Evolutionary conservation across 805 yeast species (phyloP).

Genomic region (Yamadazyma ubonensis): DNA sequence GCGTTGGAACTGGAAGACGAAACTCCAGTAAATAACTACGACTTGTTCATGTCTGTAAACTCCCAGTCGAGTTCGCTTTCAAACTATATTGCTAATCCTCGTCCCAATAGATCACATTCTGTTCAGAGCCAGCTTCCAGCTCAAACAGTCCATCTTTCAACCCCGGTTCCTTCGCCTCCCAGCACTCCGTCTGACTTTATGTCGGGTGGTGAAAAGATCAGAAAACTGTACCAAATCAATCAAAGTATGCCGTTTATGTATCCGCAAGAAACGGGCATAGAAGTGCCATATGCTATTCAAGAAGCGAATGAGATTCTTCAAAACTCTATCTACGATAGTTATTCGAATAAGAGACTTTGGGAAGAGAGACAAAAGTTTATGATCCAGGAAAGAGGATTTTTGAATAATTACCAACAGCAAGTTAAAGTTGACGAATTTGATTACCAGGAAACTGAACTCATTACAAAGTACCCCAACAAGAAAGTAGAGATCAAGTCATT

Average conservation of each 20-base stretch:
- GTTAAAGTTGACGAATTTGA: constrained; percentile 24
- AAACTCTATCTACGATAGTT: constrained; percentile 60
- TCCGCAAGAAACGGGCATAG: constrained; percentile 45
- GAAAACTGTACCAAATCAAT: constrained; percentile 62
- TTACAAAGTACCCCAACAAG: constrained; percentile 33
- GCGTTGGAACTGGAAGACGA: too few relatives aligned
- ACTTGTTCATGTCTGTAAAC: constrained; percentile 38
- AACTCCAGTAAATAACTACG: too few relatives aligned
- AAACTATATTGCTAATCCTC: constrained; percentile 58
- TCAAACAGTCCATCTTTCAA: constrained; percentile 68
- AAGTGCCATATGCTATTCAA: constrained; percentile 68
- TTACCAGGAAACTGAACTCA: constrained; percentile 21
- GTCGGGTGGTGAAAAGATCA: constrained; percentile 48
- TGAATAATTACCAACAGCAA: constrained; percentile 19
- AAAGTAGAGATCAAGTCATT: constrained; percentile 41
- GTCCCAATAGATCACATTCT: constrained; percentile 48
- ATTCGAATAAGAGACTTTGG: constrained; percentile 71
- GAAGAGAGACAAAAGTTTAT: constrained; percentile 68
- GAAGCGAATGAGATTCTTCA: constrained; percentile 76
- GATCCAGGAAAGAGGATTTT: constrained; percentile 64
- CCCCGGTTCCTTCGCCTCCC: constrained; percentile 87
- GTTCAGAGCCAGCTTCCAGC: constrained; percentile 47
- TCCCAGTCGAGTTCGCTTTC: constrained; percentile 53
- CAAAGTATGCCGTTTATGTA: constrained; percentile 65
- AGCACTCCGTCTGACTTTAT: constrained; percentile 42